Conservation (phyloP, 306 rosid species). For the Pyrus communis region DNA sequence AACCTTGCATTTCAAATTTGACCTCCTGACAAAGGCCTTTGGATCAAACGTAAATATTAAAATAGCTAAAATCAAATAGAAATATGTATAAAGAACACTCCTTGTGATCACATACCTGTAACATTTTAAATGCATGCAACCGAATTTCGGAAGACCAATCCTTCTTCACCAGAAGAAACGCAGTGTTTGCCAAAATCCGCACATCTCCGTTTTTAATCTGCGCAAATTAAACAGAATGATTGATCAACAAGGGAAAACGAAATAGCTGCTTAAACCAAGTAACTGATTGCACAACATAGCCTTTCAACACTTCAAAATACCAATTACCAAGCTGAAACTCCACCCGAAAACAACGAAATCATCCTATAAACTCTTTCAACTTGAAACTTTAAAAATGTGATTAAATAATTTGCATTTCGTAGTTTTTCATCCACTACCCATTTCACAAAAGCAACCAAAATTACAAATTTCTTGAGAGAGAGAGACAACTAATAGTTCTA, state of each 20-base stretch:
- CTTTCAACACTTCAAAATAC: not conserved
- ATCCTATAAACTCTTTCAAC: not conserved
- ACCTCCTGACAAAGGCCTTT: not conserved
- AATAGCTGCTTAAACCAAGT: not conserved
- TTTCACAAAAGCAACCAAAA: conserved; percentile 1
- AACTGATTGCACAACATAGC: not conserved
- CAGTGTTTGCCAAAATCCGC: conserved; percentile 34
- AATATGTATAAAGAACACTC: not conserved
- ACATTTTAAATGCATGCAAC: conserved; percentile 85
- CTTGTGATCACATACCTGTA: conserved; percentile 54
- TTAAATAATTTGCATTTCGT: not conserved
- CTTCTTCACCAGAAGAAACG: conserved; percentile 37
- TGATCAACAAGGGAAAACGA: not conserved
- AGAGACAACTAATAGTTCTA: not conserved
- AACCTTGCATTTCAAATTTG: not conserved
- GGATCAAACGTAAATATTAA: no score
- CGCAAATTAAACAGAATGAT: not conserved
- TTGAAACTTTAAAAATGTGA: not conserved
- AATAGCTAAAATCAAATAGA: no score
- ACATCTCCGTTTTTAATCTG: conserved; percentile 53
- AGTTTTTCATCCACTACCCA: not conserved
- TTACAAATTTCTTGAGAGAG: not conserved
- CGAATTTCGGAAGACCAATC: conserved; percentile 91
- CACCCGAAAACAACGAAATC: not conserved
- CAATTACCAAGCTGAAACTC: not conserved